These are phyloP conservation scores for Suillus fuscotomentosus DNA, from an alignment of 768 basidiomycete species.

Conservation along the genomic window DNA sequence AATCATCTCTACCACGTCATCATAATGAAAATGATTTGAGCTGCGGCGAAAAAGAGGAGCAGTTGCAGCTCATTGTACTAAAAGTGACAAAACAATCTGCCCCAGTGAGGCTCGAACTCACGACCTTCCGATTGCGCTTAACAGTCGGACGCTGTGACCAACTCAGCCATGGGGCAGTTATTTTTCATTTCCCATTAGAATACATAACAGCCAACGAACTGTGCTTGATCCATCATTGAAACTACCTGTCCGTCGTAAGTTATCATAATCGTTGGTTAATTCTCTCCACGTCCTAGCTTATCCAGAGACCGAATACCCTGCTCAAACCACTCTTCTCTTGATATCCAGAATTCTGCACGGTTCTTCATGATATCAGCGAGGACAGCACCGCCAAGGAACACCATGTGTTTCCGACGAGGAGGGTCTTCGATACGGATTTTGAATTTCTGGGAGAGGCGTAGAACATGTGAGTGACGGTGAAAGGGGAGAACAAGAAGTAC, in stretches of 20 bases:
- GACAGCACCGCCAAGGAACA: constrained; percentile 98
- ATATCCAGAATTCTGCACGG: constrained; percentile 93
- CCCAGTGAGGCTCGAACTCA: constrained; percentile 55
- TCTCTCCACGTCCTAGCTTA: constrained; percentile 77
- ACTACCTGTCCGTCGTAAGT: constrained; percentile 1
- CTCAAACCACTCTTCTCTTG: constrained; percentile 93
- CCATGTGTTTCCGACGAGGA: constrained; percentile 98
- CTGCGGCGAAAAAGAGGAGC: not conserved
- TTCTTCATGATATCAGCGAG: constrained; percentile 98
- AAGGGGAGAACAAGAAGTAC: not conserved
- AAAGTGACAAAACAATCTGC: constrained; percentile 25
- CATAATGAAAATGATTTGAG: not conserved
- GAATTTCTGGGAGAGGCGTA: constrained; percentile 72
- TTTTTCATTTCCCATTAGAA: not conserved
- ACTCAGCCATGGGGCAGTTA: constrained; percentile 50
- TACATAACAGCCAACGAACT: not conserved
- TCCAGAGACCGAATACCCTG: constrained; percentile 80
- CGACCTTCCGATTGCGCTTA: constrained; percentile 46
- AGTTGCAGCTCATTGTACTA: not conserved
- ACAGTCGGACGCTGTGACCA: constrained; percentile 53
- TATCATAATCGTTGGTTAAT: constrained; percentile 13
- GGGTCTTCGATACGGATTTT: constrained; percentile 99
- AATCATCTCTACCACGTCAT: not conserved
- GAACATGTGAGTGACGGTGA: not conserved
- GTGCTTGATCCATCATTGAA: not conserved